Evolutionary conservation across 2,329 filamentous ascomycete species (phyloP).

Genomic region (Colletotrichum abscissum): DNA sequence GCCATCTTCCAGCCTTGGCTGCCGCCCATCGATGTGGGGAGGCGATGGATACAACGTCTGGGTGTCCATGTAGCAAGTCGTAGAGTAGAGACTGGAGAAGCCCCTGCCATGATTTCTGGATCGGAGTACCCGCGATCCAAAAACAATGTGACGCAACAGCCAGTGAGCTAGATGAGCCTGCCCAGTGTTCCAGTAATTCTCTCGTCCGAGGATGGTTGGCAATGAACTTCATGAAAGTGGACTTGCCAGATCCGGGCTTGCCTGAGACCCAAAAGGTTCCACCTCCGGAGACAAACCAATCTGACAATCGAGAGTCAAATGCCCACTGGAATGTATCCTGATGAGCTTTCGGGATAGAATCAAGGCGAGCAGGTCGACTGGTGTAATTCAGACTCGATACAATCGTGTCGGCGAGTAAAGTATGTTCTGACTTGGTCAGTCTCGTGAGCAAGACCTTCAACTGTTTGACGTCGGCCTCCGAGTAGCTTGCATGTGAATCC

Average conservation of each 20-base stretch:
- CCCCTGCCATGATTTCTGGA: slow-evolving; percentile 54
- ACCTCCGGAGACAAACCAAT: not conserved
- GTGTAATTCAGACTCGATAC: not conserved
- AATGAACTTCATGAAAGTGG: not conserved
- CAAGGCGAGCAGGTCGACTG: not conserved
- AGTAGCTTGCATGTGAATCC: not conserved
- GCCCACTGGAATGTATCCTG: not conserved
- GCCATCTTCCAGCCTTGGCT: not conserved
- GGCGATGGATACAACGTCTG: not conserved
- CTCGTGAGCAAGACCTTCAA: not conserved
- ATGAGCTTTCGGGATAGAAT: not conserved
- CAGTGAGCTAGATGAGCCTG: not conserved
- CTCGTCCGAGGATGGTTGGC: not conserved
- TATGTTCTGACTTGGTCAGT: not conserved
- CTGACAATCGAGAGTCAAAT: not conserved
- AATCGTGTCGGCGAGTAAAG: not conserved
- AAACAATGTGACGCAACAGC: not conserved
- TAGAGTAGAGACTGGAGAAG: slow-evolving; percentile 44
- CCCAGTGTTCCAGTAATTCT: not conserved
- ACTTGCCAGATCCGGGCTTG: not conserved
- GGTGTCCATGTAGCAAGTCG: slow-evolving; percentile 10
- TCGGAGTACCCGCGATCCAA: slow-evolving; percentile 50
- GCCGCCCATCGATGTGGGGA: not conserved
- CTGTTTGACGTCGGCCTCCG: not conserved
- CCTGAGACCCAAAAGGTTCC: not conserved